phyloP scores from a whole-genome alignment of 257 asterid genomes.

The Catharanthus roseus region DNA sequence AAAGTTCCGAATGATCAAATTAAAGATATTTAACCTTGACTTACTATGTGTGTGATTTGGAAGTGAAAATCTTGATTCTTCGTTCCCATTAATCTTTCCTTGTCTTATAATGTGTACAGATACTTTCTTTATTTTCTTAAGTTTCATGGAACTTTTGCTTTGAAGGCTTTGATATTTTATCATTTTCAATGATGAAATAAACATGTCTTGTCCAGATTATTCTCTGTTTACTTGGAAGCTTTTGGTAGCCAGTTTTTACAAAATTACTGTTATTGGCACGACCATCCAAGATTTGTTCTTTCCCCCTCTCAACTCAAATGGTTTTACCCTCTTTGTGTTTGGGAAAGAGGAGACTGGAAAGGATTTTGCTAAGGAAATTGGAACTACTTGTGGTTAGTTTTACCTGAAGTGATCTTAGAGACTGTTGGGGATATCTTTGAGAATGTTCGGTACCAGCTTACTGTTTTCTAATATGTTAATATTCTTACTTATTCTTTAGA shows the following conservation, averaged over 20 bases:
- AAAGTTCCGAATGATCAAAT: neutral
- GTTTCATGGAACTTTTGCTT: neutral
- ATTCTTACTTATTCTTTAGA: too few relatives aligned
- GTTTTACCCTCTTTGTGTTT: neutral
- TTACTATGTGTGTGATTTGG: neutral
- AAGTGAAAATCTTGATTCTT: neutral
- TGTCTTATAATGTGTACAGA: neutral
- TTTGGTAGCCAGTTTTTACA: neutral
- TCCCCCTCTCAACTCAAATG: neutral
- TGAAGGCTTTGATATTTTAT: neutral
- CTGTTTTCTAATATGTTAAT: neutral
- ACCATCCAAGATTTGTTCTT: neutral
- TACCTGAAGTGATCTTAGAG: neutral
- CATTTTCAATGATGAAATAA: neutral
- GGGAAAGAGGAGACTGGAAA: neutral
- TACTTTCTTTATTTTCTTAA: neutral
- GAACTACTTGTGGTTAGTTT: too few relatives aligned
- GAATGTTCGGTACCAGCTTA: neutral
- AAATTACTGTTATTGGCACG: neutral
- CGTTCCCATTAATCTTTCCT: neutral
- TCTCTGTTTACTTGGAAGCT: neutral
- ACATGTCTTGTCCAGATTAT: neutral
- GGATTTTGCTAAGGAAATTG: neutral
- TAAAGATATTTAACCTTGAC: neutral
- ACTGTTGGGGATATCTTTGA: neutral